Evolutionary conservation across 1,139 yeast genomes (phyloP), one percentile per base, ranked within the genome.

Genomic region (Hansenula sp.): DNA sequence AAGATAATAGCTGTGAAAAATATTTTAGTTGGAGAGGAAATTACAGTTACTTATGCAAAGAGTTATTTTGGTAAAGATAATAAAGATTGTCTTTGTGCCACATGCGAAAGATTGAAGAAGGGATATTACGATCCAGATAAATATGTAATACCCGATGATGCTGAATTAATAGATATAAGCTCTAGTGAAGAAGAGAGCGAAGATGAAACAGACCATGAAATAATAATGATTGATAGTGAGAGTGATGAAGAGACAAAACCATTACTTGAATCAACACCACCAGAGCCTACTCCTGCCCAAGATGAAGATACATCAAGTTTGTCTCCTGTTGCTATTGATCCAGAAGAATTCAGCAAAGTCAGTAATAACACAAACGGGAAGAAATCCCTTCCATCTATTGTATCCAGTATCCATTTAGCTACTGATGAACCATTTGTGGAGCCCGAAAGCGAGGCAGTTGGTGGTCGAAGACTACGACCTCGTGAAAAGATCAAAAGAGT

Each of bases 1-100:
- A 51, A 58, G 19, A 53, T 70, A 13, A 52, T 58, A 12, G 65
- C 74, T 1, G 47, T 46, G 3, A 56, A 64, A 24, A 52, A 50
- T 9, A 70, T 71, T 22, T 40, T 51, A 1, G 53, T 61, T 3
- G 76, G 76, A 16, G 74, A 71, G 49, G 75, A 71, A 44, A 64
- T 71, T 27, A 70, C 77, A 1, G 74, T 70, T 4, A 52, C 52
- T 26, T 71, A 71, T 48, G 61, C 75, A 1, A 50, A 61, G 8
- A 61, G 62, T 44, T 72, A 71, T 44, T 71, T 71, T 48, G 77
- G 77, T 19, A 50, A 45, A 28, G 40, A 53, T 16, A 71, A 71
- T 44, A 46, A 58, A 13, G 73, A 71, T 41, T 72, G 77, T 45
- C 46, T 69, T 29, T 71, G 77, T 48, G 64, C 67, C 1, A 57